phyloP scores from a whole-genome alignment of 148 eudicot species.

The Linanthus parryae region DNA sequence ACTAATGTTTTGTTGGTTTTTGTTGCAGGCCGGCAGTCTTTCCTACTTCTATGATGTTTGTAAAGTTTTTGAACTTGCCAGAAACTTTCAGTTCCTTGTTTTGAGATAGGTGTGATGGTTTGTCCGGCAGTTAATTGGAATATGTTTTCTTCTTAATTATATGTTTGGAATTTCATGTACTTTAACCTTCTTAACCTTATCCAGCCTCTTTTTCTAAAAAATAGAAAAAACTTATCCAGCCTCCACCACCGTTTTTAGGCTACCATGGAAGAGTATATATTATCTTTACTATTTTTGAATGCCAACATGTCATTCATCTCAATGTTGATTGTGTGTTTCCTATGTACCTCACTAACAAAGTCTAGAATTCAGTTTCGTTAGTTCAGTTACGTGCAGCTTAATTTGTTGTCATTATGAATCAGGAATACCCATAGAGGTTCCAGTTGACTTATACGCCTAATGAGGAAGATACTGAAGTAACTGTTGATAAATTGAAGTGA shows the following conservation, averaged over 20 bases:
- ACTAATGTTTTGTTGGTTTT: background rate
- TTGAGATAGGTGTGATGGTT: slow-evolving; percentile 77
- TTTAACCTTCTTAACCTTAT: background rate
- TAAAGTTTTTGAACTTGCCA: slow-evolving; percentile 93
- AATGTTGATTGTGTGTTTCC: too few species aligned
- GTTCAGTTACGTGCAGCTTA: background rate
- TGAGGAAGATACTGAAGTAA: slow-evolving; percentile 35
- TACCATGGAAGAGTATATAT: slow-evolving; percentile 95
- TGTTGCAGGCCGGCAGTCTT: slow-evolving; percentile 67
- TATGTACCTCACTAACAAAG: too few species aligned
- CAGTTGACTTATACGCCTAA: slow-evolving; percentile 75
- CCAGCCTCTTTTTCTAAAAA: too few species aligned
- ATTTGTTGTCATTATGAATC: slow-evolving; percentile 16
- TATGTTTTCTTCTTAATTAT: background rate
- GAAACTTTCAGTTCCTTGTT: slow-evolving; percentile 94
- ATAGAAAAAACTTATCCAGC: too few species aligned
- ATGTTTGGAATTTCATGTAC: background rate
- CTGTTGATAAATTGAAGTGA: slow-evolving; percentile 42
- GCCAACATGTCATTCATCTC: too few species aligned
- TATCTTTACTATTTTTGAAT: too few species aligned
- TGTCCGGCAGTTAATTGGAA: background rate
- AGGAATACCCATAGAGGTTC: slow-evolving; percentile 97
- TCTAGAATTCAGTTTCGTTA: too few species aligned
- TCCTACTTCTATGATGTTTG: slow-evolving; percentile 94
- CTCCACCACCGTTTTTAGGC: slow-evolving; percentile 57